Evolutionary conservation across 208 protist genomes (phyloP).

Genomic region (Tritrichomonas musculus): DNA sequence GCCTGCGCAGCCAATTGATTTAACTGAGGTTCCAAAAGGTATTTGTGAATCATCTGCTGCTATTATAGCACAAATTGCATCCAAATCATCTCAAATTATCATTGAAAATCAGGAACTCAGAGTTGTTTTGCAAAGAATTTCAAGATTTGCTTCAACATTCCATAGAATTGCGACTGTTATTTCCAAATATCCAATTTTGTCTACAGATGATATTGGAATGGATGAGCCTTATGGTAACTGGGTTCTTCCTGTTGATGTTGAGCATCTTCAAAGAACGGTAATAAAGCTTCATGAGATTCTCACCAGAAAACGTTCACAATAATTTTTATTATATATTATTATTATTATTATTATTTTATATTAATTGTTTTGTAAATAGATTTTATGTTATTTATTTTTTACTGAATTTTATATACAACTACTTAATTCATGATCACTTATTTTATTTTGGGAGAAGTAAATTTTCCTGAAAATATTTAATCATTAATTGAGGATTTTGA

Average conservation of each 20-base stretch:
- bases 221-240: neutral
- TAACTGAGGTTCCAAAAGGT: neutral
- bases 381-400: too few relatives aligned
- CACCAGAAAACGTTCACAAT: too few relatives aligned
- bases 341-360: too few relatives aligned
- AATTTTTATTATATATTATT: too few relatives aligned
- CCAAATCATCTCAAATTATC: neutral
- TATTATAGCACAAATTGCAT: neutral
- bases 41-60: neutral
- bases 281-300: neutral
- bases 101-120: neutral
- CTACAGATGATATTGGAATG: slow-evolving; percentile 14
- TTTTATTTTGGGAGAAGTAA: too few relatives aligned
- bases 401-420: too few relatives aligned
- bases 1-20: neutral
- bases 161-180: neutral
- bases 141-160: neutral
- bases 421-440: too few relatives aligned
- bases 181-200: slow-evolving; percentile 17
- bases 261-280: neutral
- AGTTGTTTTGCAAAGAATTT: neutral
- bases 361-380: too few relatives aligned
- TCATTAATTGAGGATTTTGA: too few relatives aligned
- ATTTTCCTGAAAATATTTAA: too few relatives aligned
- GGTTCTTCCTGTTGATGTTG: slow-evolving; percentile 6